A percentile compares a stretch with the other conserved stretches of the same genome.
These are phyloP conservation scores for Fusarium incarnatum DNA, from an alignment of 2,329 filamentous ascomycete genomes.

Conservation along the genomic window DNA sequence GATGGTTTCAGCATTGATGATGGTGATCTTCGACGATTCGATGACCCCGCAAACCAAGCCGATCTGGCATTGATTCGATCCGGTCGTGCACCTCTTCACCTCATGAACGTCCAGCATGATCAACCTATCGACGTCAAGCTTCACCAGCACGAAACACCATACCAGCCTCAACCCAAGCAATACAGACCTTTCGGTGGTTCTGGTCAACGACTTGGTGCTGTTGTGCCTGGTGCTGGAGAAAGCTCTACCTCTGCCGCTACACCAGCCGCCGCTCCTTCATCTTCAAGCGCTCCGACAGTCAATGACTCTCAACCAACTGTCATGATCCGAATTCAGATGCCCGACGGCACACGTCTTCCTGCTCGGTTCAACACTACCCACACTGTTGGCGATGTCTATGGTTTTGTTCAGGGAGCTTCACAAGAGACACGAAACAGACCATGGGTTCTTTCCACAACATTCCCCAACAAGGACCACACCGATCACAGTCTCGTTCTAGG, in stretches of 20 bases:
- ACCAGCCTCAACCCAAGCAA: slow-evolving; percentile 76
- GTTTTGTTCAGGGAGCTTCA: slow-evolving; percentile 75
- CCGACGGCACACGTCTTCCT: slow-evolving; percentile 80
- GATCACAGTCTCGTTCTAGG: slow-evolving; percentile 71
- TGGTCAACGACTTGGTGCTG: slow-evolving; percentile 80
- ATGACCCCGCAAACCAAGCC: slow-evolving; percentile 79
- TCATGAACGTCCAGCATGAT: slow-evolving; percentile 80
- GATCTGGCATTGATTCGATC: slow-evolving; percentile 81
- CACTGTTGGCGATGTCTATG: slow-evolving; percentile 81
- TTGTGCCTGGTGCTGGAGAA: slow-evolving; percentile 71
- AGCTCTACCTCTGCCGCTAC: slow-evolving; percentile 28
- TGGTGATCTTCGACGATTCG: slow-evolving; percentile 80
- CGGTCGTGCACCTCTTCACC: slow-evolving; percentile 79
- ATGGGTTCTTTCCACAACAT: slow-evolving; percentile 84
- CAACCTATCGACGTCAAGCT: slow-evolving; percentile 85
- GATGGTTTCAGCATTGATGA: slow-evolving; percentile 90
- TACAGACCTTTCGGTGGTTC: slow-evolving; percentile 80
- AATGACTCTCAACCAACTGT: slow-evolving; percentile 76
- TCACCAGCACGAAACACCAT: slow-evolving; percentile 78
- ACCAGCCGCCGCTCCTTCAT: slow-evolving; percentile 50
- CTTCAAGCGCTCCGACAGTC: slow-evolving; percentile 55
- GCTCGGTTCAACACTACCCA: slow-evolving; percentile 85
- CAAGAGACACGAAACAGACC: slow-evolving; percentile 66
- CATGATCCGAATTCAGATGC: slow-evolving; percentile 80
- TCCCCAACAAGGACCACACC: slow-evolving; percentile 82